These are phyloP conservation scores for Hydnum rufescens DNA, from an alignment of 768 basidiomycete genomes.

Conservation along the genomic window DNA sequence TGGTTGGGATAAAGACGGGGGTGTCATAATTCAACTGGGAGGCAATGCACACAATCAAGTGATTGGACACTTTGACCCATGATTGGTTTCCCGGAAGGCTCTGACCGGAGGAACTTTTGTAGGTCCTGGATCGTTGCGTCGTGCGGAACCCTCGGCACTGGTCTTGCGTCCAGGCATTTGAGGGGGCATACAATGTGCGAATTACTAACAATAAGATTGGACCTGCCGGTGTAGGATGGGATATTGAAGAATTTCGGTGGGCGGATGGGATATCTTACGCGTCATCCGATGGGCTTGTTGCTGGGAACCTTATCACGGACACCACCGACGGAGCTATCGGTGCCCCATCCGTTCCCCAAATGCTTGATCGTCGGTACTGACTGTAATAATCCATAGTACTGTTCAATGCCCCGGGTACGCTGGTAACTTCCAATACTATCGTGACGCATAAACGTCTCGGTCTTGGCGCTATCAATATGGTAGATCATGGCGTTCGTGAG, in stretches of 20 bases:
- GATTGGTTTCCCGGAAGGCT: background rate
- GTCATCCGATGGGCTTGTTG: conserved; percentile 11
- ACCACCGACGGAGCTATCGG: conserved; percentile 14
- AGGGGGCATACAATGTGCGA: conserved; percentile 12
- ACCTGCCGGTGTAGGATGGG: conserved; percentile 12
- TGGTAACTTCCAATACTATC: conserved; percentile 14
- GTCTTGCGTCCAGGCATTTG: conserved; percentile 14
- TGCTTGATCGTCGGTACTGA: background rate
- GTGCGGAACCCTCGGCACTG: conserved; percentile 13
- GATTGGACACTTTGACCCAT: background rate
- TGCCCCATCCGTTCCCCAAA: background rate
- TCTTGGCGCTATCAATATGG: conserved; percentile 15
- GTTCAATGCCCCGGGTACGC: conserved; percentile 13
- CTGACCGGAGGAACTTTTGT: background rate
- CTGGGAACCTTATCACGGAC: conserved; percentile 13
- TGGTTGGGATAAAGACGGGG: conserved; percentile 11
- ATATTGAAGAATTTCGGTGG: conserved; percentile 9
- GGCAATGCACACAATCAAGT: conserved; percentile 11
- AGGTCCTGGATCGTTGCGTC: conserved; percentile 13
- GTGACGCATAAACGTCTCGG: conserved; percentile 9
- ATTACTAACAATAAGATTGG: conserved; percentile 11
- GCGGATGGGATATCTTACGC: conserved; percentile 14
- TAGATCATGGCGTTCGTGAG: conserved; percentile 12
- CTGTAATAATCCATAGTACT: conserved; percentile 3
- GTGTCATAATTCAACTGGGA: conserved; percentile 13